phyloP scores from a whole-genome alignment of 208 protist species.

The Willaertia magna region DNA sequence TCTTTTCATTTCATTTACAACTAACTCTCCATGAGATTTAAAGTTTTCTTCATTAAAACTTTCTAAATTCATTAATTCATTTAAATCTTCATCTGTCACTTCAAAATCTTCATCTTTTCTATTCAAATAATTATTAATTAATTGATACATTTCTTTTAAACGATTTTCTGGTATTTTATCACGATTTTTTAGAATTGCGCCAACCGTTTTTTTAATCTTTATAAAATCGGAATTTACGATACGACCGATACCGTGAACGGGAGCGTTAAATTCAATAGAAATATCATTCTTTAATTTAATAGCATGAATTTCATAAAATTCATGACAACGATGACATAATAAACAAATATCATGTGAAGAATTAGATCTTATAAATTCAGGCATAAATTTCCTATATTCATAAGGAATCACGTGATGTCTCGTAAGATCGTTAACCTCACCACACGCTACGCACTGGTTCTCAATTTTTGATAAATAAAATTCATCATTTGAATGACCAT shows the following conservation, averaged over 20 bases:
- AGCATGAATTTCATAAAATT: not conserved
- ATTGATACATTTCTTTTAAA: not conserved
- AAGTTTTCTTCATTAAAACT: not conserved
- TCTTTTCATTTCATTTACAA: not conserved
- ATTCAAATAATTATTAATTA: not conserved
- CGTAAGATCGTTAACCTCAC: not conserved
- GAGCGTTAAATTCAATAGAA: not conserved
- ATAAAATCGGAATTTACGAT: not conserved
- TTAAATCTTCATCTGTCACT: not conserved
- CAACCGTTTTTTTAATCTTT: not conserved
- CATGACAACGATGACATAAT: not conserved
- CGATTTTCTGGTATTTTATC: not conserved
- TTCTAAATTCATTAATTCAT: not conserved
- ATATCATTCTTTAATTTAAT: slow-evolving; percentile 3
- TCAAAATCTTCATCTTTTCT: no score
- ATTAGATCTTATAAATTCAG: not conserved
- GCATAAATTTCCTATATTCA: not conserved
- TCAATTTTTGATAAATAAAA: not conserved
- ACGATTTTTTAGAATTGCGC: not conserved
- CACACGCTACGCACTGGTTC: not conserved
- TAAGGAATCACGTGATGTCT: not conserved
- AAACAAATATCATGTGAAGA: not conserved
- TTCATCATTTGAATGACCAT: not conserved
- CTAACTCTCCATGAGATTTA: not conserved
- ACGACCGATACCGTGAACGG: not conserved